Evolutionary conservation across 805 yeast species (phyloP).

Genomic region (Zygotorulaspora chibaensis): DNA sequence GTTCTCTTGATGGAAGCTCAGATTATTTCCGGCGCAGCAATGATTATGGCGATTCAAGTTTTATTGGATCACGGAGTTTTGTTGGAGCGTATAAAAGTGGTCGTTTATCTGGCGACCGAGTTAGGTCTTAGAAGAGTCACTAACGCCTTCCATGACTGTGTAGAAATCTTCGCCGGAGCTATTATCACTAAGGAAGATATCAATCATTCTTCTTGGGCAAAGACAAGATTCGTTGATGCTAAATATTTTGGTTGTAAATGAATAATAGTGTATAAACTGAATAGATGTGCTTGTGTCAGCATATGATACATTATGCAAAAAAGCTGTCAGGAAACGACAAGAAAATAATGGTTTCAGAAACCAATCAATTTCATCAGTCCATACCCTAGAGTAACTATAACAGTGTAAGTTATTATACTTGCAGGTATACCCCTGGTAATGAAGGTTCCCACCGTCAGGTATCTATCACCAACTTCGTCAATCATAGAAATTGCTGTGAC

Average conservation of each 20-base stretch:
- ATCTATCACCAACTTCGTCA: constrained; percentile 88
- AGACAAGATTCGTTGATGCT: constrained; percentile 67
- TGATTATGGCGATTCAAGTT: constrained; percentile 90
- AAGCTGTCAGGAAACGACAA: not conserved
- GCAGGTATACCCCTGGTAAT: constrained; percentile 89
- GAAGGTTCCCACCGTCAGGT: constrained; percentile 79
- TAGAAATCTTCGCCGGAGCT: constrained; percentile 66
- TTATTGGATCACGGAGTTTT: constrained; percentile 73
- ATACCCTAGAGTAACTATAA: constrained; percentile 77
- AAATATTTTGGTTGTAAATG: constrained; percentile 61
- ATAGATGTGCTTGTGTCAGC: not conserved
- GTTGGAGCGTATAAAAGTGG: constrained; percentile 58
- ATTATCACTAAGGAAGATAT: constrained; percentile 47
- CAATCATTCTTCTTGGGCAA: constrained; percentile 51
- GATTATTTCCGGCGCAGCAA: constrained; percentile 86
- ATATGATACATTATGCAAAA: not conserved
- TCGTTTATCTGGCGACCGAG: constrained; percentile 72
- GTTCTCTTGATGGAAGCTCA: constrained; percentile 82
- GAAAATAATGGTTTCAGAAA: constrained; percentile 31
- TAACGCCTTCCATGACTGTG: constrained; percentile 62
- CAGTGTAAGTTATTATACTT: constrained; percentile 66
- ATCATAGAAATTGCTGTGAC: constrained; percentile 95
- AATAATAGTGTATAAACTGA: not conserved
- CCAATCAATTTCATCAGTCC: constrained; percentile 58
- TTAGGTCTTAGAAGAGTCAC: constrained; percentile 68